Percentiles rank a stretch among this genome's conserved stretches.
These are phyloP conservation scores for Tuber borchii DNA, from an alignment of 495 filamentous ascomycete species.

Conservation along the genomic window DNA sequence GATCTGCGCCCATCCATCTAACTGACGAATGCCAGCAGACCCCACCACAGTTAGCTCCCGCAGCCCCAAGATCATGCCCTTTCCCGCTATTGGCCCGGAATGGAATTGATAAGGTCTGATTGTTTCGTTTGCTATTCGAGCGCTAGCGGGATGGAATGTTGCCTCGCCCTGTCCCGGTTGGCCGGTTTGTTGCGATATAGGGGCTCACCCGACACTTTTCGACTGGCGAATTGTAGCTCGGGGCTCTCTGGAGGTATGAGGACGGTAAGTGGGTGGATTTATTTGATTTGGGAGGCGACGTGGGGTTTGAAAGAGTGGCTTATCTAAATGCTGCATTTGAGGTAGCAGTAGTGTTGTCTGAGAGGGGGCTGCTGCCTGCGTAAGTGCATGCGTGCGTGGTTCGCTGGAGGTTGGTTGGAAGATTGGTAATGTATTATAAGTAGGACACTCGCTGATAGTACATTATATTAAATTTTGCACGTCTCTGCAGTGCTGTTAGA, in stretches of 20 bases:
- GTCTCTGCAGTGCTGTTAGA: not conserved
- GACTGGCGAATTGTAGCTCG: not conserved
- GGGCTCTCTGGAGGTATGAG: not conserved
- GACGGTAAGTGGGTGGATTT: not conserved
- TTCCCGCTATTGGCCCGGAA: slow-evolving; percentile 1
- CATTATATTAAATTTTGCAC: not conserved
- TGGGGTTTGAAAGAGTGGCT: not conserved
- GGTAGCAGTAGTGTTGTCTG: not conserved
- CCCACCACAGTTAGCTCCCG: not conserved
- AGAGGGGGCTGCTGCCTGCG: not conserved
- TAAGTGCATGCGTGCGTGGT: not conserved
- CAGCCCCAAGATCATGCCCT: not conserved
- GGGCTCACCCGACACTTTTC: not conserved
- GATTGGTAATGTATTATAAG: not conserved
- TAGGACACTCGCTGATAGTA: not conserved
- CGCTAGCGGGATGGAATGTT: not conserved
- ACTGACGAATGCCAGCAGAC: not conserved
- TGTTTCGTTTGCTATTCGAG: not conserved
- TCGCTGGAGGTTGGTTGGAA: not conserved
- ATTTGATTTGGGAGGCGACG: not conserved
- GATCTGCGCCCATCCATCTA: not conserved
- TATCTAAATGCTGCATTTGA: not conserved
- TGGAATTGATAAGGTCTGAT: not conserved
- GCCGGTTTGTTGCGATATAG: not conserved
- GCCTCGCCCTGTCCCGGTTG: not conserved